Evolutionary conservation across 2,329 filamentous ascomycete genomes (phyloP).

Genomic region (Colletotrichum gloeosporioides): DNA sequence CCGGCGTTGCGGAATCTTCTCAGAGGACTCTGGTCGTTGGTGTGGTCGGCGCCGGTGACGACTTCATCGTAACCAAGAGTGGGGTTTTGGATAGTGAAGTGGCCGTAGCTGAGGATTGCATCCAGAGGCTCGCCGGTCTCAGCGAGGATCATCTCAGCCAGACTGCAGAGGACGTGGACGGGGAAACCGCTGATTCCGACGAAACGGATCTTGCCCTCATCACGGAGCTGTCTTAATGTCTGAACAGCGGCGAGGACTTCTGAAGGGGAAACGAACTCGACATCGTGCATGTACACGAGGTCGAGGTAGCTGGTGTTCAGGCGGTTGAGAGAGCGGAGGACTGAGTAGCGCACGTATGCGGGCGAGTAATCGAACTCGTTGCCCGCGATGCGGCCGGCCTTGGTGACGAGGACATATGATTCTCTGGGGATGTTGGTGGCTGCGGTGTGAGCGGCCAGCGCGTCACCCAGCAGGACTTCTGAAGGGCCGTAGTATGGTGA

Average conservation of each 20-base stretch:
- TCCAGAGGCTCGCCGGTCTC: constrained; percentile 13
- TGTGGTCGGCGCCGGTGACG: constrained; percentile 89
- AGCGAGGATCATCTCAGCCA: constrained; percentile 49
- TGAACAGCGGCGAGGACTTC: constrained; percentile 71
- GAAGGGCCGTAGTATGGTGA: constrained; percentile 21
- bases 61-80: constrained; percentile 73
- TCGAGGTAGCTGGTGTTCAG: constrained; percentile 74
- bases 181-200: constrained; percentile 94
- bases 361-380: constrained; percentile 20
- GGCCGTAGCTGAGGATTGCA: constrained; percentile 11
- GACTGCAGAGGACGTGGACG: constrained; percentile 75
- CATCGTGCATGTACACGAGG: constrained; percentile 81
- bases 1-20: constrained; percentile 70
- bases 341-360: constrained; percentile 53
- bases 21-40: constrained; percentile 81
- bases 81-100: constrained; percentile 19
- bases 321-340: constrained; percentile 68
- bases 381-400: constrained; percentile 13
- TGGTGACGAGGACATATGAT: constrained; percentile 33
- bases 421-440: constrained; percentile 44
- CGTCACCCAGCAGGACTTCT: constrained; percentile 19
- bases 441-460: constrained; percentile 60
- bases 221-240: constrained; percentile 78
- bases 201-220: constrained; percentile 76
- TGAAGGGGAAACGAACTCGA: constrained; percentile 73